Evolutionary conservation across 441 rosid genomes (phyloP), one percentile per base, ranked within the genome.

Genomic region (Eugenia klotzschiana): DNA sequence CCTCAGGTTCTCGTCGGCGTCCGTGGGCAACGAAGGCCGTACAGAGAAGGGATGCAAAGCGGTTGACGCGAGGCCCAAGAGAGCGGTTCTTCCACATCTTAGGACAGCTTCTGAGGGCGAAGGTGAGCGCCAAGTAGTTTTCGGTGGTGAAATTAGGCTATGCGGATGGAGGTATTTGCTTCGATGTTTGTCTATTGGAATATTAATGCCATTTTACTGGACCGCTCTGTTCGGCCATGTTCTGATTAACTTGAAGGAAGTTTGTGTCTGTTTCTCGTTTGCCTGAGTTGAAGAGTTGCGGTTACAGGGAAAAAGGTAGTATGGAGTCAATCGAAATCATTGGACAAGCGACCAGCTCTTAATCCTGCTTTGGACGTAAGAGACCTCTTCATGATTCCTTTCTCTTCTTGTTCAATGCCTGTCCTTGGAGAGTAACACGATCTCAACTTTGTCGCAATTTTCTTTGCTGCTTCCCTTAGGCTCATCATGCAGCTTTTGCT

Each of bases 271-370:
- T 69, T 37, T 12, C 46, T 69, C 77, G 20, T 69, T 33, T 69
- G 77, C 77, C 77, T 20, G 77, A 33, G 77, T 69, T 20, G 46
- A 37, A 37, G 77, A 69, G 77, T 69, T 69, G 77, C 16, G 27
- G 80, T 16, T 64, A 64, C 83, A 94, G 99, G 94, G 56, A 92
- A 91, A 85, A 95, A 89, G 87, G 88, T 86, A 74, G 86, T 83
- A 22, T 92, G 93, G 93, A 89, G 82, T 81, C 98, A 93, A 87
- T 93, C 98, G 29, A 97, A 91, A 90, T 94, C 98, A 14, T 88
- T 84, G 72, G 90, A 90, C 49, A 83, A 79, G 79, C 86, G 93
- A 60, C 82, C 93, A 25, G 83, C 90, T 69, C 79, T 87, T 73
- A 94, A 88, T 90, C 90, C 91, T 40, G 92, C 91, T 20, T 64